These are phyloP conservation scores for Lasiodiplodia theobromae DNA, from an alignment of 2,329 filamentous ascomycete species.

Conservation along the genomic window DNA sequence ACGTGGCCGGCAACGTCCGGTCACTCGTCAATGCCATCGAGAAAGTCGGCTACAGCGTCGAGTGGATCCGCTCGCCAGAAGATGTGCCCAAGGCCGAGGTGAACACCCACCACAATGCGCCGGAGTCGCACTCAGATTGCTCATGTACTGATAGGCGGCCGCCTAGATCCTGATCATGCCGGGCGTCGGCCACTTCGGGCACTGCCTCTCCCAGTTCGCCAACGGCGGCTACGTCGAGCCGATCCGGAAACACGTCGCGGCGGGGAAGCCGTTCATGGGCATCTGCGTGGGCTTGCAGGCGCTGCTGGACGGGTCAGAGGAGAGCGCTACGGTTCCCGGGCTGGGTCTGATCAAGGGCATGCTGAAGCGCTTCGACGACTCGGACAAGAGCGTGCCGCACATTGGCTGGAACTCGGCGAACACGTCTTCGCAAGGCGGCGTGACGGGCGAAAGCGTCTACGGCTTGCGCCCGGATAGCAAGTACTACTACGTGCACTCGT, in stretches of 20 bases:
- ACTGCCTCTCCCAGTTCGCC: conserved; percentile 86
- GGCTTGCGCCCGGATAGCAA: conserved; percentile 82
- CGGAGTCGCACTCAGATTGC: conserved; percentile 36
- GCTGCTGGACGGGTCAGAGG: conserved; percentile 84
- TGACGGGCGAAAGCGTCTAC: conserved; percentile 68
- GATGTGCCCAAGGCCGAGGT: conserved; percentile 88
- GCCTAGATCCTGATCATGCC: conserved; percentile 88
- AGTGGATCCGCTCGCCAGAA: conserved; percentile 86
- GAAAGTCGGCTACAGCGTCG: conserved; percentile 89
- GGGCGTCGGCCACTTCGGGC: conserved; percentile 96
- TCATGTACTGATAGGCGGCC: conserved; percentile 39
- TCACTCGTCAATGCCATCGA: conserved; percentile 98
- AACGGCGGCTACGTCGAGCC: conserved; percentile 84
- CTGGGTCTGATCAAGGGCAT: conserved; percentile 75
- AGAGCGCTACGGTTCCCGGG: conserved; percentile 75
- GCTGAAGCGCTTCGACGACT: conserved; percentile 78
- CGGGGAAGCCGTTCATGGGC: conserved; percentile 97
- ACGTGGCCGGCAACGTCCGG: conserved; percentile 94
- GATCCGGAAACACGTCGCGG: conserved; percentile 80
- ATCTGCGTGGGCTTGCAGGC: conserved; percentile 96
- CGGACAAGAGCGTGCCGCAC: conserved; percentile 90
- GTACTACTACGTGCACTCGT: conserved; percentile 99
- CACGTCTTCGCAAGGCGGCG: conserved; percentile 55
- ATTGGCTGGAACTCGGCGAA: conserved; percentile 98
- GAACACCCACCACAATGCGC: conserved; percentile 34